Evolutionary conservation across 2,329 filamentous ascomycete genomes (phyloP).

Genomic region (Chaetomiaceae sp.): DNA sequence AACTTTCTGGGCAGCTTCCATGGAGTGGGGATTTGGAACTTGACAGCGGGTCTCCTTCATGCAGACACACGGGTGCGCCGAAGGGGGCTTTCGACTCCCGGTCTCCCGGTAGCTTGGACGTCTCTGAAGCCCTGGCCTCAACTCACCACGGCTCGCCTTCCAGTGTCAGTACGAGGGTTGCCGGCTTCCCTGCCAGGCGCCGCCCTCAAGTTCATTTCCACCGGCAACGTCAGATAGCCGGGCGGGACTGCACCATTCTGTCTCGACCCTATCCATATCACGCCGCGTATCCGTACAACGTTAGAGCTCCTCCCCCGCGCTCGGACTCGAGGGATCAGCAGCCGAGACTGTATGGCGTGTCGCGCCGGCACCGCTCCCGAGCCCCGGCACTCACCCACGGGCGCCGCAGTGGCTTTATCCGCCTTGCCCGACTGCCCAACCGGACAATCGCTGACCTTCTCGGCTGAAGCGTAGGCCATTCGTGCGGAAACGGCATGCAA

Average conservation of each 20-base stretch:
- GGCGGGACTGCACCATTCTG: constrained; percentile 9
- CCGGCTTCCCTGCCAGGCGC: constrained; percentile 8
- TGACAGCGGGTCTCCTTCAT: too few species aligned
- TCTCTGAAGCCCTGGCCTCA: too few species aligned
- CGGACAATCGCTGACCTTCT: constrained; percentile 9
- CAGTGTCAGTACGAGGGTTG: too few species aligned
- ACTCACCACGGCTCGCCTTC: too few species aligned
- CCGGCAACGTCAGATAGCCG: constrained; percentile 6
- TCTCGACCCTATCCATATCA: too few species aligned
- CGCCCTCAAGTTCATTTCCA: neutral
- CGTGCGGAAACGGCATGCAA: constrained; percentile 21
- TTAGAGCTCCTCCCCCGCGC: too few species aligned
- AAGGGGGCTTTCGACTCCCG: too few species aligned
- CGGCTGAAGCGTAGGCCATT: constrained; percentile 21
- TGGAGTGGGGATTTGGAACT: too few species aligned
- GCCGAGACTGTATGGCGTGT: neutral
- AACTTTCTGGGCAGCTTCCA: too few species aligned
- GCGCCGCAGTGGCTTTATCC: constrained; percentile 18
- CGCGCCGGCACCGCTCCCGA: neutral
- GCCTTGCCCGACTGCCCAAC: constrained; percentile 11
- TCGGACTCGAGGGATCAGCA: constrained; percentile 15
- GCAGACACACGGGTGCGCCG: too few species aligned
- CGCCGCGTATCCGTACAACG: too few species aligned
- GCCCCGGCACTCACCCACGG: constrained; percentile 8
- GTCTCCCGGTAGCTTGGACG: too few species aligned